Conservation (phyloP, 176 grass and related monocot species). For the Ananas comosus region DNA sequence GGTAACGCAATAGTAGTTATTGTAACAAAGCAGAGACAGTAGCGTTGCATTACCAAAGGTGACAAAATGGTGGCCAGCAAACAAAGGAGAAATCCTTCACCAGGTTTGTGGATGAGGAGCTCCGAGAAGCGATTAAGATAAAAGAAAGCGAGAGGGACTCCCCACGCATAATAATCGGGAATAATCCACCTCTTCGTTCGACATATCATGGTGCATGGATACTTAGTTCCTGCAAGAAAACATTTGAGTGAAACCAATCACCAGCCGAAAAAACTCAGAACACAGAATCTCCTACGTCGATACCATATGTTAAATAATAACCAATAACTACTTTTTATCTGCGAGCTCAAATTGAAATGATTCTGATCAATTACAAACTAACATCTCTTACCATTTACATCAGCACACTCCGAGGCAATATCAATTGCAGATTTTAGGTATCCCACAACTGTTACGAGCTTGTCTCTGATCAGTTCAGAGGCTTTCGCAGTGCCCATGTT, state of each 20-base stretch:
- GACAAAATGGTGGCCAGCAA: slow-evolving; percentile 32
- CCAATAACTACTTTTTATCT: too few relatives aligned
- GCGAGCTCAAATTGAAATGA: background rate
- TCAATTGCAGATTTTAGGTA: slow-evolving; percentile 34
- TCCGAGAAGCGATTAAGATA: slow-evolving; percentile 32
- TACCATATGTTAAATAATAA: too few relatives aligned
- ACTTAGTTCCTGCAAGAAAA: slow-evolving; percentile 18
- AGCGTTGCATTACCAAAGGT: slow-evolving; percentile 31
- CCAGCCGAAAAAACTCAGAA: background rate
- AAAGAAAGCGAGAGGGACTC: slow-evolving; percentile 21
- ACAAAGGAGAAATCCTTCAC: slow-evolving; percentile 41
- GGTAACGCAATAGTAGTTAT: too few relatives aligned
- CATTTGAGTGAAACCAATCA: background rate
- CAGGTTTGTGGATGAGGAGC: slow-evolving; percentile 37
- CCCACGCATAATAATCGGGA: slow-evolving; percentile 25
- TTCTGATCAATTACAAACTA: background rate
- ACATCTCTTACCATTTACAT: slow-evolving; percentile 26
- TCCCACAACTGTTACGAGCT: slow-evolving; percentile 29
- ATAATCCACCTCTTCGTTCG: slow-evolving; percentile 34
- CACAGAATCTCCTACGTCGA: too few relatives aligned
- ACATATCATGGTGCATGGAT: slow-evolving; percentile 39
- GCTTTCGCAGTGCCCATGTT: slow-evolving; percentile 39
- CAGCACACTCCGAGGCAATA: slow-evolving; percentile 27
- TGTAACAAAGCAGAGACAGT: background rate
- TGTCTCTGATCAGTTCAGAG: slow-evolving; percentile 33